Conservation (phyloP, 2,329 filamentous ascomycete genomes). For the Apiospora rasikravindrae region DNA sequence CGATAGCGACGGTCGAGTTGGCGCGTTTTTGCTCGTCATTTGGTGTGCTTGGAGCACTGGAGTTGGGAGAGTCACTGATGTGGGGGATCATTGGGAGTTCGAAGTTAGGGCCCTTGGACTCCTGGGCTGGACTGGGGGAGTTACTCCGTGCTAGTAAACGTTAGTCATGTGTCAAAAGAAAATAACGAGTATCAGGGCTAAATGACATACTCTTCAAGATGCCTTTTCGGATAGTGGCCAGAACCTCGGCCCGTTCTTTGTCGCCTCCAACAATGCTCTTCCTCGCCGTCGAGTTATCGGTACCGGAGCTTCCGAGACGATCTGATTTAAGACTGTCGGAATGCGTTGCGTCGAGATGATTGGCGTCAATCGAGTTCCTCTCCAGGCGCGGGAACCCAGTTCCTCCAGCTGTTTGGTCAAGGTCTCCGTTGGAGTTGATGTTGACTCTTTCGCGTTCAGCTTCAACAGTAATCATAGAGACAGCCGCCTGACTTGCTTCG, state of each 20-base stretch:
- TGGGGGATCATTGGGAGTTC: conserved; percentile 66
- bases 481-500: conserved; percentile 77
- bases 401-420: conserved; percentile 67
- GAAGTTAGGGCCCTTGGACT: conserved; percentile 57
- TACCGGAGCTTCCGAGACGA: conserved; percentile 60
- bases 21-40: conserved; percentile 76
- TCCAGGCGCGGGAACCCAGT: conserved; percentile 87
- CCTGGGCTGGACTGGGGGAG: conserved; percentile 70
- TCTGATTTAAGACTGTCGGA: conserved; percentile 53
- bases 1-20: conserved; percentile 71
- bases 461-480: conserved; percentile 95
- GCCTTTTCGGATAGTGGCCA: conserved; percentile 91
- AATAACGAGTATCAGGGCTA: neutral
- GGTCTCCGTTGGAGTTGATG: conserved; percentile 71
- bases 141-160: conserved; percentile 61
- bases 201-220: conserved; percentile 82
- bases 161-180: conserved; percentile 22
- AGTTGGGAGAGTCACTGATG: conserved; percentile 78
- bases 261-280: conserved; percentile 94
- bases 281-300: conserved; percentile 67
- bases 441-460: conserved; percentile 87
- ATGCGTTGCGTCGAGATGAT: conserved; percentile 38
- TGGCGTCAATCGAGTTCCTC: conserved; percentile 77
- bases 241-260: conserved; percentile 85
- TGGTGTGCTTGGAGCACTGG: conserved; percentile 87